Base-by-base conservation (phyloP, 495 filamentous ascomycete genomes). In the Rhizodiscina lignyota region DNA sequence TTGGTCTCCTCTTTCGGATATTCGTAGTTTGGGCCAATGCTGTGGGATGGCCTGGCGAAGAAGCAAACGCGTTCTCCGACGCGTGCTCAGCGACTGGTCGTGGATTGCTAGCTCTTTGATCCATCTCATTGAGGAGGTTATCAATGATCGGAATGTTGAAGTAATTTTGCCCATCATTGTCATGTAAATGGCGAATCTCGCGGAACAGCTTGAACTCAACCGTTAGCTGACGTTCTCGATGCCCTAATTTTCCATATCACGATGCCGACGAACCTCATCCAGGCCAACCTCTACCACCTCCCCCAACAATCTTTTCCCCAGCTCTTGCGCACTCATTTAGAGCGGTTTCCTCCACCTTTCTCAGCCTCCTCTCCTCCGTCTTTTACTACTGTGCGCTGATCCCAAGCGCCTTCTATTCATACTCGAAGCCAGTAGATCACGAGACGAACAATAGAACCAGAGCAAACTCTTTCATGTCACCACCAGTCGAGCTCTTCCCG, bases 271-370 rank as follows among this genome's bases (percentile, higher is more conserved):
- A 60, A 82, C 79, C 66, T 78, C 66, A 49, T 74, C 66, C 35
- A 87, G 56, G 34, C 62, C 58, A 38, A 67, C 68, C 51, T 72
- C 70, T 41, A 73, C 64, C 32, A 82, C 63, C 46, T 83, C 76
- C 17, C 47, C 54, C 26, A 91, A 56, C 48, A 87, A 49, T 38
- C 65, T 65, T 37, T 63, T 65, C 21, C 84, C 84, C 16, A 72
- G 49, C 23, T 48, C 51, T 43, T 65, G 55, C 23, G 59, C 60
- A 41, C 54, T 61, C 57, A 54, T 59, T 34, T 37, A 43, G 11
- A 27, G 8, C 24, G 18, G 16, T 23, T 18, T 21, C 11, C 13
- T 30, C 18, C 30, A 39, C 36, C 13, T n/a, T 19, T 21, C 34
- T 35, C 21, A 18, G 22, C 23, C n/a, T 15, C 21, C 21, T 35